A percentile compares a stretch with the other conserved stretches of the same genome.
These are phyloP conservation scores for Lomentospora prolificans DNA, from an alignment of 2,329 filamentous ascomycete species.

Conservation along the genomic window DNA sequence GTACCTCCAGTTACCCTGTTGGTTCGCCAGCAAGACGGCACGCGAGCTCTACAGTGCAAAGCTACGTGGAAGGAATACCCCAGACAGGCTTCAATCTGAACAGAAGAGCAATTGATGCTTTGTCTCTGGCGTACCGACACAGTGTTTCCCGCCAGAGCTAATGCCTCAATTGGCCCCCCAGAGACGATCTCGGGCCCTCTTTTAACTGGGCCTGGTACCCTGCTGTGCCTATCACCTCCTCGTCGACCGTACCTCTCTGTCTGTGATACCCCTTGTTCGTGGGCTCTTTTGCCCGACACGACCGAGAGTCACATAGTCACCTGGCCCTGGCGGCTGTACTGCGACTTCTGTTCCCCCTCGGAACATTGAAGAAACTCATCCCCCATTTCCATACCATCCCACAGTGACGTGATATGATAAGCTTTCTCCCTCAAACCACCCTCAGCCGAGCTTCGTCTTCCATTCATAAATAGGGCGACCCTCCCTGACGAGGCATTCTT, in stretches of 20 bases:
- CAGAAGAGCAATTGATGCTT: no score
- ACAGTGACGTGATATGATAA: constrained; percentile 7
- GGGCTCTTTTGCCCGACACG: neutral
- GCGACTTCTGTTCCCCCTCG: neutral
- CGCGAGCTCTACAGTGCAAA: neutral
- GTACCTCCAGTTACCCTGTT: neutral
- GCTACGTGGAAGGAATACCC: no score
- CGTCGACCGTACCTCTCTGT: no score
- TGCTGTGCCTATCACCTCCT: no score
- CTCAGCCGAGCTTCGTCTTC: neutral
- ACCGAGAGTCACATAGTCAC: neutral
- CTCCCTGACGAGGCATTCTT: neutral
- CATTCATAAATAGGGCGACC: constrained; percentile 6
- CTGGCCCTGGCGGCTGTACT: constrained; percentile 4
- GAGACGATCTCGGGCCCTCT: neutral
- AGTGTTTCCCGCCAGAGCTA: neutral
- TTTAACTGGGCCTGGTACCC: neutral
- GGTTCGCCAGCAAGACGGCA: neutral
- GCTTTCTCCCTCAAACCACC: neutral
- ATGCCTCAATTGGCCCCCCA: no score
- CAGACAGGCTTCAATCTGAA: no score
- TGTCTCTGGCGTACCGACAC: neutral
- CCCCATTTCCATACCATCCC: neutral
- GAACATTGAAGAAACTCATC: neutral
- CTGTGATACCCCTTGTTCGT: no score